Evolutionary conservation across 208 protist species (phyloP), one percentile per base, ranked within the genome.

Genomic region (Angomonas ambiguus): DNA sequence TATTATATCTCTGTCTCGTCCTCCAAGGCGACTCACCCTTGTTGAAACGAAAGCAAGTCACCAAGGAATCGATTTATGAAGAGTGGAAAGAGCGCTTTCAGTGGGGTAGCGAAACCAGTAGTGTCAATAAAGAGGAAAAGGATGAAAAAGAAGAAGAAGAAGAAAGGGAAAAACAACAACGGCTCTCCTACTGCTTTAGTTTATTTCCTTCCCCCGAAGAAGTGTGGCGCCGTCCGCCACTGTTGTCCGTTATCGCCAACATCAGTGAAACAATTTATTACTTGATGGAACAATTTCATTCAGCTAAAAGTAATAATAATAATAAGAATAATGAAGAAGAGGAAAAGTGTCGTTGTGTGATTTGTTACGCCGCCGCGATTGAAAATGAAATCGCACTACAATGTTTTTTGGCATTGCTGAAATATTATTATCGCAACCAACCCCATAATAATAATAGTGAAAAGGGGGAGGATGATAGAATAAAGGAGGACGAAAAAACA

Each of bases 311-410:
- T 30, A 22, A 51, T n/a, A n/a, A n/a, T n/a, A n/a, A n/a, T n/a
- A n/a, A n/a, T n/a, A n/a, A n/a, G n/a, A n/a, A n/a, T n/a, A n/a
- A n/a, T n/a, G n/a, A n/a, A n/a, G n/a, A n/a, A n/a, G n/a, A n/a
- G 28, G 27, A 1, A 2, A 51, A 24, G 62, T 45, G 22, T 8
- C 30, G 20, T n/a, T 89, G 83, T 32, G 77, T 78, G 10, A 33
- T 88, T 53, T 91, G 81, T 72, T 76, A 78, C 56, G 85, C 85
- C 0, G 82, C 74, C 13, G 78, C 82, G 25, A 57, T 82, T 11
- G 74, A 79, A 10, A 60, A 81, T 53, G 70, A 75, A n/a, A 34
- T 82, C 0, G 85, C 71, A 0, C 74, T 69, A n/a, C 74, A 86
- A 42, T 74, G 77, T 0, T n/a, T 71, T 18, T 62, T 71, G 33